A percentile compares a stretch with the other conserved stretches of the same genome.
Conservation (phyloP, 2,329 filamentous ascomycete genomes). For the Cordyceps tenuipes region DNA sequence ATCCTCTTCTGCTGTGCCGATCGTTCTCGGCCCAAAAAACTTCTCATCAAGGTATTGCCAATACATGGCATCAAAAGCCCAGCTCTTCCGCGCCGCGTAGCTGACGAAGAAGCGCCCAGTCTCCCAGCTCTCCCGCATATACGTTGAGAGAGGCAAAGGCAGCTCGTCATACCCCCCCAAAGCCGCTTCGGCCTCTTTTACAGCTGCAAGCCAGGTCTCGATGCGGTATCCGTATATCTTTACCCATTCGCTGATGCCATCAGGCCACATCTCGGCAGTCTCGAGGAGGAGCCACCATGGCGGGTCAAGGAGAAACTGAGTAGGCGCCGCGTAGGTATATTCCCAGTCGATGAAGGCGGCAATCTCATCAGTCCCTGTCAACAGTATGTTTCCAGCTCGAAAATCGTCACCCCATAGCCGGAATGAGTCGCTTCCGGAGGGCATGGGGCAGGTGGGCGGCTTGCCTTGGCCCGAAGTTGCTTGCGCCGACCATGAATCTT, state of each 20-base stretch:
- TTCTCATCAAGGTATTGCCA: constrained; percentile 25
- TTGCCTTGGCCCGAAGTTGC: constrained; percentile 3
- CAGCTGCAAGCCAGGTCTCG: constrained; percentile 23
- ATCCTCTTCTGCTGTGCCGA: constrained; percentile 7
- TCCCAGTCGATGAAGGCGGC: constrained; percentile 27
- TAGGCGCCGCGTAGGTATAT: constrained; percentile 24
- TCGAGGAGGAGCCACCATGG: constrained; percentile 28
- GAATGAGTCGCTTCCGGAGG: neutral
- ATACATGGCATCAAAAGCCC: constrained; percentile 26
- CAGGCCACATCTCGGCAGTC: constrained; percentile 13
- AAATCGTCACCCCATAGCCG: constrained; percentile 17
- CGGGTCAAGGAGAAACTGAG: constrained; percentile 25
- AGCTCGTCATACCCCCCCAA: neutral
- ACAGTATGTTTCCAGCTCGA: constrained; percentile 9
- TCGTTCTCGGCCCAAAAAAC: constrained; percentile 22
- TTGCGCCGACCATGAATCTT: constrained; percentile 24
- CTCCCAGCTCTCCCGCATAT: constrained; percentile 27
- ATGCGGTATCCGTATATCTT: constrained; percentile 20
- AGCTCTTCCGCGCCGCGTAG: constrained; percentile 26
- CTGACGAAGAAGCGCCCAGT: constrained; percentile 28
- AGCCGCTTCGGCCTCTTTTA: constrained; percentile 15
- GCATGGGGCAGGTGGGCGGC: too few relatives aligned
- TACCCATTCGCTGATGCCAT: constrained; percentile 12
- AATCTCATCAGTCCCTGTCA: constrained; percentile 12
- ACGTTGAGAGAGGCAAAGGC: neutral